Conservation (phyloP, 257 asterid genomes). For the Buddleja alternifolia region DNA sequence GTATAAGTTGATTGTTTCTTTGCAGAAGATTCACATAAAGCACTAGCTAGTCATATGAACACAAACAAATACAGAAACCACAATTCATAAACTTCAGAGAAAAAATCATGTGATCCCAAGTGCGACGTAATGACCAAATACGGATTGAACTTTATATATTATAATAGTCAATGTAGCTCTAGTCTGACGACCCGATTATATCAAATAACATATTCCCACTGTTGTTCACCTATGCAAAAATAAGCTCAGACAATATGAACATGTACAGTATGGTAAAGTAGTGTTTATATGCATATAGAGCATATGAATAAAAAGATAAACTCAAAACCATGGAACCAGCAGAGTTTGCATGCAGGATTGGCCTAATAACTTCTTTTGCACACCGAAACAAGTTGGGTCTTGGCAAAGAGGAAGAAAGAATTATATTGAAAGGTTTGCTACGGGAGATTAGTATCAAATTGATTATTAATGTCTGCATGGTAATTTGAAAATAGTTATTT, state of each 20-base stretch:
- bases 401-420: neutral
- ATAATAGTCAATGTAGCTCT: neutral
- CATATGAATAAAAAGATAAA: neutral
- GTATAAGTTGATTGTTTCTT: neutral
- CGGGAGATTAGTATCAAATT: neutral
- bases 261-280: too few relatives aligned
- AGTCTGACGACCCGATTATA: neutral
- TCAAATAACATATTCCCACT: neutral
- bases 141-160: neutral
- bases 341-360: neutral
- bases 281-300: neutral
- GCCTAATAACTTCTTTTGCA: neutral
- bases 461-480: neutral
- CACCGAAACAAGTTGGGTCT: neutral
- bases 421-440: slow-evolving; percentile 8
- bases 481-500: neutral
- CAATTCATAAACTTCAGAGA: slow-evolving; percentile 3
- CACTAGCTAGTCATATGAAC: neutral
- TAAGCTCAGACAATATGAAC: too few relatives aligned
- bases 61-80: neutral
- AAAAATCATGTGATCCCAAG: neutral
- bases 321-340: slow-evolving; percentile 15
- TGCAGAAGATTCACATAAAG: slow-evolving; percentile 15
- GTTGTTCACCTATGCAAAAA: neutral
- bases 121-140: neutral